Percentiles rank a stretch among this genome's conserved stretches.
phyloP scores from a whole-genome alignment of 225 moss, liverwort and hornwort genomes.

The Takakia lepidozioides region DNA sequence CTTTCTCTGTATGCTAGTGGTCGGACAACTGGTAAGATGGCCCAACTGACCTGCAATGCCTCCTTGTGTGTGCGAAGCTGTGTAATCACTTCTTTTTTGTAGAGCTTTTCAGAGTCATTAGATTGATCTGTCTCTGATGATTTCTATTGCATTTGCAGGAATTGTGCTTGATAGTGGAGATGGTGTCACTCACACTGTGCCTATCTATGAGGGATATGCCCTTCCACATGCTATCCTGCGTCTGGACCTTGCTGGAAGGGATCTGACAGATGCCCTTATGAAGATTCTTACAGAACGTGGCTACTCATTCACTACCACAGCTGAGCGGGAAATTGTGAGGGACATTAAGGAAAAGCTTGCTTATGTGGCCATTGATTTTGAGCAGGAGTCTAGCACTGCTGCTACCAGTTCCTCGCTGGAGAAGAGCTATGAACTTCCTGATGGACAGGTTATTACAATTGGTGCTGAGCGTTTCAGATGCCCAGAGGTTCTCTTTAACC shows the following conservation, averaged over 20 bases:
- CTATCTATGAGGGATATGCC: slow-evolving; percentile 73
- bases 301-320: slow-evolving; percentile 95
- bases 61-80: too few relatives aligned
- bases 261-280: slow-evolving; percentile 91
- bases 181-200: slow-evolving; percentile 60
- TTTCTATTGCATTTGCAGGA: slow-evolving; percentile 9
- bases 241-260: slow-evolving; percentile 94
- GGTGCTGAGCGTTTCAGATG: slow-evolving; percentile 72
- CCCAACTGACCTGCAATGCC: too few relatives aligned
- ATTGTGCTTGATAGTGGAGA: slow-evolving; percentile 59
- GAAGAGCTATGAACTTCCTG: slow-evolving; percentile 86
- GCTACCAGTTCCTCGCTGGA: slow-evolving; percentile 51
- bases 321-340: slow-evolving; percentile 90
- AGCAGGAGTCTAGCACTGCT: slow-evolving; percentile 50
- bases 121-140: not conserved
- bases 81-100: not conserved
- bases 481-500: slow-evolving; percentile 47
- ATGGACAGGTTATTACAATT: slow-evolving; percentile 62
- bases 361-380: slow-evolving; percentile 46
- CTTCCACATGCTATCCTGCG: slow-evolving; percentile 95
- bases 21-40: slow-evolving; percentile 51
- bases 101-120: not conserved
- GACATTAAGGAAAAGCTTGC: slow-evolving; percentile 98
- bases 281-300: slow-evolving; percentile 97
- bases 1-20: slow-evolving; percentile 57